Evolutionary conservation across 2,329 filamentous ascomycete species (phyloP).

Genomic region (Alternaria viburni): DNA sequence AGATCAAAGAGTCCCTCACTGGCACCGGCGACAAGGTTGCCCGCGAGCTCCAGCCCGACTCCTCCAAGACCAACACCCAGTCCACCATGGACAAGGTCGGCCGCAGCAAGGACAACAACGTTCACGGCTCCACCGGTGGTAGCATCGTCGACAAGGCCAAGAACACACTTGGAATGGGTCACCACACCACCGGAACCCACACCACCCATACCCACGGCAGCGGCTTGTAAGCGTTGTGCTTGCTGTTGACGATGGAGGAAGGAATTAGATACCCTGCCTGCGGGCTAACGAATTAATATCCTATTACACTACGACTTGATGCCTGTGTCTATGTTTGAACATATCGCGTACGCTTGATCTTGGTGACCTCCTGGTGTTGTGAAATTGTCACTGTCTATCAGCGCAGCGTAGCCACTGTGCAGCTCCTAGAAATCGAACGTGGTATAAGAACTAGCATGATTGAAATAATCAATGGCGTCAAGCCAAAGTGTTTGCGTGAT

Average conservation of each 20-base stretch:
- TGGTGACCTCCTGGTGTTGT: too few species aligned
- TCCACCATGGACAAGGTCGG: constrained; percentile 51
- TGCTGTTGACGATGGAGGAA: neutral
- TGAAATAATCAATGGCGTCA: neutral
- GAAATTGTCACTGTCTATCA: neutral
- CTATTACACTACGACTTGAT: neutral
- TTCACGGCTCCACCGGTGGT: constrained; percentile 46
- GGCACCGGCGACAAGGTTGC: constrained; percentile 62
- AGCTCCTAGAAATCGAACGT: neutral
- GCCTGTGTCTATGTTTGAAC: neutral
- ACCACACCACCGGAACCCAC: constrained; percentile 45
- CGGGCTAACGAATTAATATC: constrained; percentile 20
- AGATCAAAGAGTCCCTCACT: constrained; percentile 63
- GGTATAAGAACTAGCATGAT: neutral
- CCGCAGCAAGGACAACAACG: constrained; percentile 48
- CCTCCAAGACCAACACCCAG: constrained; percentile 62
- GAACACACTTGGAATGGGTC: constrained; percentile 53
- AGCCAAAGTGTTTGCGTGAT: neutral
- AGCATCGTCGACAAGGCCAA: constrained; percentile 56
- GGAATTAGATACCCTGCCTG: constrained; percentile 10
- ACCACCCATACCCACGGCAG: constrained; percentile 3
- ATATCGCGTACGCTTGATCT: neutral
- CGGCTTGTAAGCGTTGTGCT: neutral
- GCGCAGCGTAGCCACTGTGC: neutral
- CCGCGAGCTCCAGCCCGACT: constrained; percentile 50